These are phyloP conservation scores for Prunella vulgaris DNA, from an alignment of 257 asterid genomes.

Conservation along the genomic window DNA sequence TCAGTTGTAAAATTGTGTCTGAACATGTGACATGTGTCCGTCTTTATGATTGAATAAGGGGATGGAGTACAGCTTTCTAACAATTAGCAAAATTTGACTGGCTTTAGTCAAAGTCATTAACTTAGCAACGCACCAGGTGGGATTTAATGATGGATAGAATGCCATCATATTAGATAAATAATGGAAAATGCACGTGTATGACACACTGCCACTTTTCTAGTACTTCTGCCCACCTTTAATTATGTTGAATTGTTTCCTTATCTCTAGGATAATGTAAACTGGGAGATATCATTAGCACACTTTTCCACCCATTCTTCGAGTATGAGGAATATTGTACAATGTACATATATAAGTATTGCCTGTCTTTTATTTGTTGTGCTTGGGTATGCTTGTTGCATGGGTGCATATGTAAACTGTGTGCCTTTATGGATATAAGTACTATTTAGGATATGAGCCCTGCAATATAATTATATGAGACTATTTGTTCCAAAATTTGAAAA, in stretches of 20 bases:
- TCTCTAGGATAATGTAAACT: background rate
- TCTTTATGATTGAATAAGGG: background rate
- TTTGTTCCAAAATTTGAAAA: background rate
- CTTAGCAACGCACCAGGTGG: slow-evolving; percentile 6
- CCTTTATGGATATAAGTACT: background rate
- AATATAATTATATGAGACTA: background rate
- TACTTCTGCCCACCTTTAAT: background rate
- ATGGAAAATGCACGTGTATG: slow-evolving; percentile 16
- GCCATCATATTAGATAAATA: background rate
- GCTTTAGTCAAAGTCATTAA: slow-evolving; percentile 10
- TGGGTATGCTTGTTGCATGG: background rate
- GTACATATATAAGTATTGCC: background rate
- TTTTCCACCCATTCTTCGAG: background rate
- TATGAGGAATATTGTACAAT: slow-evolving; percentile 1
- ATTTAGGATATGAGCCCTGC: slow-evolving; percentile 7
- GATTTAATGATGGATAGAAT: slow-evolving; percentile 3
- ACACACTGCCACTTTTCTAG: background rate
- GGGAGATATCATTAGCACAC: background rate
- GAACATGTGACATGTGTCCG: background rate
- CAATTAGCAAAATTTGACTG: slow-evolving; percentile 9
- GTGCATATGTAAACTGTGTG: background rate
- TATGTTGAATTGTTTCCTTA: background rate
- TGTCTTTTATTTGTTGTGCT: slow-evolving; percentile 3
- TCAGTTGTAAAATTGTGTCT: background rate
- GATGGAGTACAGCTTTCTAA: background rate